phyloP scores from a whole-genome alignment of 306 rosid species.

The Morella rubra region DNA sequence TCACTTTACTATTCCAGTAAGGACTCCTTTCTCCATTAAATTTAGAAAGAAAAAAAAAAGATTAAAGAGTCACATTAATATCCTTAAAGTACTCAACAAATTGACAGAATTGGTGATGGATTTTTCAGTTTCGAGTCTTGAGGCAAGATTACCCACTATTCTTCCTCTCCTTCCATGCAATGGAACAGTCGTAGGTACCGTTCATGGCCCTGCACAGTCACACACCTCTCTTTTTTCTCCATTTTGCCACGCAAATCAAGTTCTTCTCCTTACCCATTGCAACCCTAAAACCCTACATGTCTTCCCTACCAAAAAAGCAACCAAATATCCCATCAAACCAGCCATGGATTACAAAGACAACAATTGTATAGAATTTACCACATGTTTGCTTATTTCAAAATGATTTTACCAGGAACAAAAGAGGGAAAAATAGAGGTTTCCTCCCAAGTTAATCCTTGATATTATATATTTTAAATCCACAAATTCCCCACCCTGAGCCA shows the following conservation, averaged over 20 bases:
- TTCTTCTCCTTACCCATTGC: background rate
- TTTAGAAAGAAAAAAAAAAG: too few species aligned
- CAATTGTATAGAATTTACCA: background rate
- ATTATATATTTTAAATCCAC: background rate
- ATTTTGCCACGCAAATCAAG: background rate
- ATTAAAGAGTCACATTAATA: too few species aligned
- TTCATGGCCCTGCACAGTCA: background rate
- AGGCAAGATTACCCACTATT: too few species aligned
- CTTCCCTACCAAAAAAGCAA: background rate
- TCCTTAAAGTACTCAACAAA: too few species aligned
- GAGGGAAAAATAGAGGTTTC: too few species aligned
- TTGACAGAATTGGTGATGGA: too few species aligned
- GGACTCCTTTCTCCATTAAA: too few species aligned
- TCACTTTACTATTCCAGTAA: too few species aligned
- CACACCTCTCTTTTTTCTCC: background rate
- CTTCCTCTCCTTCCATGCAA: too few species aligned
- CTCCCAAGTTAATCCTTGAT: background rate
- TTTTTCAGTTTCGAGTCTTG: too few species aligned
- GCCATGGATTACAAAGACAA: background rate
- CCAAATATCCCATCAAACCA: background rate
- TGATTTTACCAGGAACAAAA: too few species aligned
- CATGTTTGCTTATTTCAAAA: background rate
- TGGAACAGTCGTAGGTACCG: too few species aligned
- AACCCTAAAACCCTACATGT: background rate
- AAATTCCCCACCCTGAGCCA: background rate